Percentiles rank a stretch among this genome's conserved stretches.
Conservation (phyloP, 2,329 filamentous ascomycete species). For the Diplodia seriata region DNA sequence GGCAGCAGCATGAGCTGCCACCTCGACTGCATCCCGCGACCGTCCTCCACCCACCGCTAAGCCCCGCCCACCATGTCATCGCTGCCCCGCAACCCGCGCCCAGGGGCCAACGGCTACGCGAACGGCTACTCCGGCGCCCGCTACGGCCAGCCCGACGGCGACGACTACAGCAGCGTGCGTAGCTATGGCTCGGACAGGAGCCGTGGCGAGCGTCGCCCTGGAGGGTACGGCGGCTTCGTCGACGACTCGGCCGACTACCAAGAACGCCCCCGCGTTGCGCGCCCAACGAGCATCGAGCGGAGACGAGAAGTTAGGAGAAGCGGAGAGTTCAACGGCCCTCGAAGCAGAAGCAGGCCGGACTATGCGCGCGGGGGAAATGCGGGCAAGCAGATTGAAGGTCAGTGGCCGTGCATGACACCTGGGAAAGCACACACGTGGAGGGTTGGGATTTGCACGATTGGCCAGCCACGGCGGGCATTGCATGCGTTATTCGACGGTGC, state of each 20-base stretch:
- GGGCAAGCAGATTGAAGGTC: constrained; percentile 47
- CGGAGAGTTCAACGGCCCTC: constrained; percentile 37
- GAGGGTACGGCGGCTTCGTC: constrained; percentile 49
- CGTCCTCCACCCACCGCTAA: constrained; percentile 13
- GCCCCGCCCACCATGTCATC: constrained; percentile 45
- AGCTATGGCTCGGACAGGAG: constrained; percentile 31
- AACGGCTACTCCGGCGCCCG: constrained; percentile 47
- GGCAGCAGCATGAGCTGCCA: constrained; percentile 30
- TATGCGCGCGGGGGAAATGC: constrained; percentile 30
- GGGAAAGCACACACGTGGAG: background rate
- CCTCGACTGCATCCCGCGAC: constrained; percentile 17
- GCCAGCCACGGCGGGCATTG: background rate
- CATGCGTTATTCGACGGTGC: constrained; percentile 10
- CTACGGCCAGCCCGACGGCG: constrained; percentile 44
- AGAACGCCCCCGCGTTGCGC: constrained; percentile 42
- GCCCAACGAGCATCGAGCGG: constrained; percentile 53
- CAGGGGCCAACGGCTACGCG: constrained; percentile 47
- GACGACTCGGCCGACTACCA: constrained; percentile 26
- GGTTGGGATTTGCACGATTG: background rate
- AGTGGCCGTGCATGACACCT: constrained; percentile 34
- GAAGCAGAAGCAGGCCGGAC: constrained; percentile 21
- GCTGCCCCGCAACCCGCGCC: constrained; percentile 42
- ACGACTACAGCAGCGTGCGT: constrained; percentile 38
- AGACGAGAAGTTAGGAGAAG: constrained; percentile 51
- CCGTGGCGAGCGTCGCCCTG: constrained; percentile 44